Evolutionary conservation across 1,139 yeast genomes (phyloP), one percentile per base, ranked within the genome.

Genomic region (Geotrichum candidum): DNA sequence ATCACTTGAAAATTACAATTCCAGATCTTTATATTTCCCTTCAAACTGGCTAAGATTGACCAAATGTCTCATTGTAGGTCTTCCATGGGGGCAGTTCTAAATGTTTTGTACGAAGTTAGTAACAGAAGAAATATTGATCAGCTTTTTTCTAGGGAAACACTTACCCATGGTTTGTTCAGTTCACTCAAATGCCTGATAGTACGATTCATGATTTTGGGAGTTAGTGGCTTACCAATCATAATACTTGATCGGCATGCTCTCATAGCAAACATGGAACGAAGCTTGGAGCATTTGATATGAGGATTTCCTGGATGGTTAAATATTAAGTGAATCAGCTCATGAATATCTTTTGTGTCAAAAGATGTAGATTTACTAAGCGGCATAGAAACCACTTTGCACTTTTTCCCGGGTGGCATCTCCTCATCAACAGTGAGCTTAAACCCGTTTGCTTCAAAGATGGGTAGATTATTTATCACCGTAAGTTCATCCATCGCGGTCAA

Each of bases 1-100:
- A 29, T 29, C 33, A 9, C 33, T 38, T 6, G 11, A 1, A 18
- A 23, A 53, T 31, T 18, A 23, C 13, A 51, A 25, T 53, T 31
- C 10, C n/a, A 56, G n/a, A n/a, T 53, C 63, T 1, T 48, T 35
- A 23, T 38, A 22, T 31, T 53, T 48, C 5, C 52, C 63, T 2
- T 31, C n/a, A 23, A 63, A 61, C 31, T 64, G 68, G 45, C 67
- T 65, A 23, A 70, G 61, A 57, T 89, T 91, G 65, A 86, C 83
- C 62, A 94, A 77, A 73, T 94, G 98, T 62, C 99, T 80, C 87
- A 94, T 84, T 1, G 99, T 94, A 0, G 99, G 99, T 65, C 99
- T 78, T 0, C 99, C 99, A 74, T 94, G 99, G 0, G 99, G 99
- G 73, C 99, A 94, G 70, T 92, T 94, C 55, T 51, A 54, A 25